Evolutionary conservation across 2,329 filamentous ascomycete species (phyloP).

Genomic region (Claviceps sp.): DNA sequence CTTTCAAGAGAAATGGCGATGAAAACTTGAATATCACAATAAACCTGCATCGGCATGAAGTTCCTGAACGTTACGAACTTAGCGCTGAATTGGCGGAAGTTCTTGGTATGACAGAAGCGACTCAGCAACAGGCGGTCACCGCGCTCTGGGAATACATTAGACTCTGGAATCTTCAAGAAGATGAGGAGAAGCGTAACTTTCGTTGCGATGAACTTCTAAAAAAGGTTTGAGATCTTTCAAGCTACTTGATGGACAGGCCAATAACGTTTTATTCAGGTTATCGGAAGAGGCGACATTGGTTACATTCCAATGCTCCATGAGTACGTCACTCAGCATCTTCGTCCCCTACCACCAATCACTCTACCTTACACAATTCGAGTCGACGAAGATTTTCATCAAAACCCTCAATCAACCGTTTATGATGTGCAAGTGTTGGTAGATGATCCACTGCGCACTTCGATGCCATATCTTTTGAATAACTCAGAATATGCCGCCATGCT

Average conservation of each 20-base stretch:
- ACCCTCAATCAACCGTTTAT: conserved; percentile 71
- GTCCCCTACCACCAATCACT: conserved; percentile 65
- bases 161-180: conserved; percentile 73
- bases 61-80: conserved; percentile 70
- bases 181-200: conserved; percentile 87
- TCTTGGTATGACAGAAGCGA: conserved; percentile 75
- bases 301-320: conserved; percentile 79
- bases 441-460: conserved; percentile 60
- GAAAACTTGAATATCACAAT: conserved; percentile 87
- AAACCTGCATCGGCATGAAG: conserved; percentile 73
- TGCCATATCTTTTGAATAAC: conserved; percentile 53
- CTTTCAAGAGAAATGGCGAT: conserved; percentile 84
- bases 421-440: conserved; percentile 77
- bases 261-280: conserved; percentile 38
- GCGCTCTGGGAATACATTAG: conserved; percentile 94
- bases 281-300: conserved; percentile 60
- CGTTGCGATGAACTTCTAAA: conserved; percentile 75
- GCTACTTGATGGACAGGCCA: no score
- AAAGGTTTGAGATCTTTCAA: conserved; percentile 39
- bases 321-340: conserved; percentile 65
- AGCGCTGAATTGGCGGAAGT: conserved; percentile 70
- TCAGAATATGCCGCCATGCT: conserved; percentile 58
- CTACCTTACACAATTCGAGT: conserved; percentile 89
- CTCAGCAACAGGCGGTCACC: conserved; percentile 76
- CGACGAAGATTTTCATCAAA: conserved; percentile 67